These are phyloP conservation scores for Fonsecaea multimorphosa DNA, from an alignment of 2,329 filamentous ascomycete genomes.

Conservation along the genomic window DNA sequence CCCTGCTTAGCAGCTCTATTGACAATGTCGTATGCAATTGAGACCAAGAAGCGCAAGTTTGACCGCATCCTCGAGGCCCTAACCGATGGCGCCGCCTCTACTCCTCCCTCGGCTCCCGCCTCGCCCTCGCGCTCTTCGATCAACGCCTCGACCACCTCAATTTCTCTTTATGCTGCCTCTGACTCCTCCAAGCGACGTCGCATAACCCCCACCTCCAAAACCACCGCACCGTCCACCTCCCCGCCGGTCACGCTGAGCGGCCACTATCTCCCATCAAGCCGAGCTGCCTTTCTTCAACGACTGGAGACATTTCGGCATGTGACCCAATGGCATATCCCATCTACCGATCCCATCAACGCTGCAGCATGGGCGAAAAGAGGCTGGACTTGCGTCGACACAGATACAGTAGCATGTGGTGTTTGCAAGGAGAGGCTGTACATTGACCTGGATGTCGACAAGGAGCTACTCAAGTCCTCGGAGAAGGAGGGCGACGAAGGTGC, in stretches of 20 bases:
- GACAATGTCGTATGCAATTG: slow-evolving; percentile 48
- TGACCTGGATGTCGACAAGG: slow-evolving; percentile 66
- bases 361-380: slow-evolving; percentile 93
- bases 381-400: slow-evolving; percentile 83
- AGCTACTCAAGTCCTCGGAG: slow-evolving; percentile 27
- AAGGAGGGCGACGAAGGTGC: slow-evolving; percentile 48
- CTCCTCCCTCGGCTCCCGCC: background rate
- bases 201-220: slow-evolving; percentile 31
- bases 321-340: slow-evolving; percentile 84
- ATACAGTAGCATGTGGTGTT: slow-evolving; percentile 82
- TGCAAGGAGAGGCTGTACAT: slow-evolving; percentile 86
- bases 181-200: slow-evolving; percentile 39
- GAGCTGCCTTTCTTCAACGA: slow-evolving; percentile 78
- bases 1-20: background rate
- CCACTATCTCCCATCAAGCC: slow-evolving; percentile 85
- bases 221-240: slow-evolving; percentile 42
- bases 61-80: slow-evolving; percentile 55
- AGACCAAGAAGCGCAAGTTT: slow-evolving; percentile 56
- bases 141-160: slow-evolving; percentile 28
- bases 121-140: slow-evolving; percentile 29
- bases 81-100: slow-evolving; percentile 29
- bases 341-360: slow-evolving; percentile 83
- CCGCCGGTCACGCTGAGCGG: slow-evolving; percentile 52
- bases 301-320: slow-evolving; percentile 89
- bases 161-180: slow-evolving; percentile 26